Evolutionary conservation across 2,329 filamentous ascomycete species (phyloP), one percentile per base, ranked within the genome.

Genomic region (Ascochyta clinopodiicola): DNA sequence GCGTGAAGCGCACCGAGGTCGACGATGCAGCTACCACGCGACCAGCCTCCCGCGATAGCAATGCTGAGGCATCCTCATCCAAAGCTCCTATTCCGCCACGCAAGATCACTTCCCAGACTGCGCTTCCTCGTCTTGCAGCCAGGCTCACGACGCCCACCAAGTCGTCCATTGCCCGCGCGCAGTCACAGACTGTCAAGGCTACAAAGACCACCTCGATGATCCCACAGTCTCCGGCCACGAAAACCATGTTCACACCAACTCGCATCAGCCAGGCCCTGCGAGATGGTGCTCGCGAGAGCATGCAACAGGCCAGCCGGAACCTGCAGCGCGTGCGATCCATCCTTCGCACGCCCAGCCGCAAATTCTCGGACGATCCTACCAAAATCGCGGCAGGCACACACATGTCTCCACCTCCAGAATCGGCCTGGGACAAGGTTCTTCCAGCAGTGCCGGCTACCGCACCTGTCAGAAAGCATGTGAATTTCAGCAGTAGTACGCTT

Each of bases 81-180:
- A 50, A 54, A 36, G 29, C 51, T 45, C 49, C 63, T 17, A 63
- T 68, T 9, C 67, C 70, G 43, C 64, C 64, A 8, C 72, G 70
- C 31, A 67, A 61, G 49, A 66, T 68, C 37, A 69, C 64, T 13
- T 70, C 68, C 25, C 63, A 68, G 42, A 69, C 82, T 8, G 70
- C 69, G 27, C 80, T 83, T 38, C 58, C 76, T 81, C 56, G 79
- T 81, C 58, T 86, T 38, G 46, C 52, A 35, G 67, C 72, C 31
- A 67, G 72, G 27, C 79, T 94, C 27, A 84, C 88, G 74, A 96
- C 91, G 6, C 92, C 92, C 0, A 95, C 90, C 8, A 92, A 91
- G 72, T 80, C 91, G 7, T 91, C 90, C 1, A 74, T 90, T 46
- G 85, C 87, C 31, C 86, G 88, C 38, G 15, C 43, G 19, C 46